Percentiles rank a stretch among this genome's conserved stretches.
These are phyloP conservation scores for Pilaira anomala DNA, from an alignment of 192 early-diverging fungal genomes.

Conservation along the genomic window DNA sequence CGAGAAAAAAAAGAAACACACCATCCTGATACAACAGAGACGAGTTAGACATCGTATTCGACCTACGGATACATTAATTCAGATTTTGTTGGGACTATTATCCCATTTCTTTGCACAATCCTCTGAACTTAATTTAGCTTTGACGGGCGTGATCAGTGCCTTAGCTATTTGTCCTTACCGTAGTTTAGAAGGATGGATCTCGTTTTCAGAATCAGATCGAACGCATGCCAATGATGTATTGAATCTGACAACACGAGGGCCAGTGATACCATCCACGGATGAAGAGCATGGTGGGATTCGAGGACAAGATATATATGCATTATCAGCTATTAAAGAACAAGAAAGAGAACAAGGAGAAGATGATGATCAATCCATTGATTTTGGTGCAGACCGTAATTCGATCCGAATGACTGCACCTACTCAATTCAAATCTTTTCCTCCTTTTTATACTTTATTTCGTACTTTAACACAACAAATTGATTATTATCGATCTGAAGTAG, in stretches of 20 bases:
- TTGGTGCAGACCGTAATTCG: conserved; percentile 24
- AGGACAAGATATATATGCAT: conserved; percentile 38
- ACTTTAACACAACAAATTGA: conserved; percentile 66
- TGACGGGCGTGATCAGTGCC: conserved; percentile 85
- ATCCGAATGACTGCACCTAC: conserved; percentile 20
- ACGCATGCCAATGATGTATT: conserved; percentile 40
- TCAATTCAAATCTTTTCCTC: conserved; percentile 53
- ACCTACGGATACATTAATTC: conserved; percentile 61
- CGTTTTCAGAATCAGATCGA: conserved; percentile 49
- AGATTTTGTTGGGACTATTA: conserved; percentile 64
- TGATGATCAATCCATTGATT: conserved; percentile 42
- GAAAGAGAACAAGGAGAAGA: conserved; percentile 35
- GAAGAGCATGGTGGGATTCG: no score
- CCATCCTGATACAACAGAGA: conserved; percentile 22
- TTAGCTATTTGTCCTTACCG: conserved; percentile 74
- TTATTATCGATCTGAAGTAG: conserved; percentile 56
- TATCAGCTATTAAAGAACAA: conserved; percentile 9
- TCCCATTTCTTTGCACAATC: conserved; percentile 84
- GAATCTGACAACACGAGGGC: neutral
- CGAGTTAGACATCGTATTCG: conserved; percentile 41
- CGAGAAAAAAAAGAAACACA: conserved; percentile 13
- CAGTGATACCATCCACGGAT: no score
- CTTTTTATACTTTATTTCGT: conserved; percentile 62
- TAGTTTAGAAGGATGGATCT: conserved; percentile 70
- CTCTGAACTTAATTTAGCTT: conserved; percentile 82